These are phyloP conservation scores for Neurospora hispaniola DNA, from an alignment of 495 filamentous ascomycete genomes.

Conservation along the genomic window DNA sequence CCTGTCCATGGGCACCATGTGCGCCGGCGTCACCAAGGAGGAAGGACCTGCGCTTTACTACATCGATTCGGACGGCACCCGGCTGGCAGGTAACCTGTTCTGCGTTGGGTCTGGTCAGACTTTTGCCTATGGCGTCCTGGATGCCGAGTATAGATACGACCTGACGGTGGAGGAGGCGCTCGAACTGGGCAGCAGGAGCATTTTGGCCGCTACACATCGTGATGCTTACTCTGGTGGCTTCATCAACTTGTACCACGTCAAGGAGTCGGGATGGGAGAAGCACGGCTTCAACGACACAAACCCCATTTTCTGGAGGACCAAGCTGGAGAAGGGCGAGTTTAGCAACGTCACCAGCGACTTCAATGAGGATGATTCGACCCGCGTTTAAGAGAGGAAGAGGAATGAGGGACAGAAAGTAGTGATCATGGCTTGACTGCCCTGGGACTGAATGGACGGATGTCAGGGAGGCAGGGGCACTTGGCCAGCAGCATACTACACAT, in stretches of 20 bases:
- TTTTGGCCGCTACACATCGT: slow-evolving; percentile 93
- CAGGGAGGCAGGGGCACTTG: neutral
- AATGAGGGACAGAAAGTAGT: neutral
- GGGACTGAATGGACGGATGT: neutral
- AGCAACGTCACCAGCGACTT: slow-evolving; percentile 86
- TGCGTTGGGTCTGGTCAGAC: slow-evolving; percentile 98
- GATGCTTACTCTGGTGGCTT: slow-evolving; percentile 97
- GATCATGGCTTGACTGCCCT: neutral
- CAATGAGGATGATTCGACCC: slow-evolving; percentile 22
- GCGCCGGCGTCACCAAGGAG: slow-evolving; percentile 89
- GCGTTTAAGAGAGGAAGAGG: neutral
- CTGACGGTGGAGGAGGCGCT: slow-evolving; percentile 76
- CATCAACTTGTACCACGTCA: slow-evolving; percentile 98
- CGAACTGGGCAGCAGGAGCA: slow-evolving; percentile 79
- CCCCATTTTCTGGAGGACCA: slow-evolving; percentile 98
- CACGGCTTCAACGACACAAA: slow-evolving; percentile 94
- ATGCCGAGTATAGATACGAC: slow-evolving; percentile 89
- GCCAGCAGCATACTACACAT: neutral
- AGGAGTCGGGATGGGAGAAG: slow-evolving; percentile 97
- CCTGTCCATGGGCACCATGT: slow-evolving; percentile 97
- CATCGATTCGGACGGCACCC: slow-evolving; percentile 95
- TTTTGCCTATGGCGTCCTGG: slow-evolving; percentile 95
- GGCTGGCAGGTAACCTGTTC: slow-evolving; percentile 87
- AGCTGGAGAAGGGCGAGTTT: slow-evolving; percentile 96
- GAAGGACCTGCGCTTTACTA: slow-evolving; percentile 98